Conservation (phyloP, 2,329 filamentous ascomycete species). For the Aureobasidium mangrovei region DNA sequence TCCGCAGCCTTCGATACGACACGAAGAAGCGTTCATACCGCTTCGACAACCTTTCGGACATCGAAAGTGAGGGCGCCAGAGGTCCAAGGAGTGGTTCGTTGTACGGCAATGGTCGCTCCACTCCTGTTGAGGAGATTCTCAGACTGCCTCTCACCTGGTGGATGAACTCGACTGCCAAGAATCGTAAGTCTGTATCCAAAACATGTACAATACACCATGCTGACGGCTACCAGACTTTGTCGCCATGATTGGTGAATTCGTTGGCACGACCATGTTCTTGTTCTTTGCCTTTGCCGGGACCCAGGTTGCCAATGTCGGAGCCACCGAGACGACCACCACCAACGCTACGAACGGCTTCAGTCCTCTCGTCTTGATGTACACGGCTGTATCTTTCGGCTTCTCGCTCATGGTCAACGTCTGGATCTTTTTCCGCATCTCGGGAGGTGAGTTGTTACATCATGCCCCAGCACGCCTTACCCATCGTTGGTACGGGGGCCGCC, state of each 20-base stretch:
- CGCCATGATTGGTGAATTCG: slow-evolving; percentile 37
- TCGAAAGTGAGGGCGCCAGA: background rate
- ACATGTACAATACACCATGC: background rate
- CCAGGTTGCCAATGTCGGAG: slow-evolving; percentile 40
- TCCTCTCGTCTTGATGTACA: slow-evolving; percentile 13
- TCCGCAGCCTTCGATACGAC: background rate
- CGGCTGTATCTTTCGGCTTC: slow-evolving; percentile 15
- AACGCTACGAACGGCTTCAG: slow-evolving; percentile 10
- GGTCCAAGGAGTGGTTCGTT: background rate
- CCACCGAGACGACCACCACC: slow-evolving; percentile 23
- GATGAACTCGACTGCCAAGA: slow-evolving; percentile 14
- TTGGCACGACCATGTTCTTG: slow-evolving; percentile 44
- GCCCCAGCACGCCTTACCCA: background rate
- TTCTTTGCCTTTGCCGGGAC: slow-evolving; percentile 41
- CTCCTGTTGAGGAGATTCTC: slow-evolving; percentile 2
- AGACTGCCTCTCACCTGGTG: slow-evolving; percentile 12
- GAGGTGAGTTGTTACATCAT: background rate
- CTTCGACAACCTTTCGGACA: slow-evolving; percentile 3
- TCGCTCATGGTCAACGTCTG: slow-evolving; percentile 17
- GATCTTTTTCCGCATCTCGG: slow-evolving; percentile 17
- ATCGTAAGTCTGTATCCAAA: background rate
- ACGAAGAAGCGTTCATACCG: background rate
- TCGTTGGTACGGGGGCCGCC: background rate
- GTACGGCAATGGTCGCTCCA: background rate
- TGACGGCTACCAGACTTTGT: slow-evolving; percentile 8